A percentile compares a stretch with the other conserved stretches of the same genome.
These are phyloP conservation scores for Umbelopsis sp. DNA, from an alignment of 192 early-diverging fungal species.

Conservation along the genomic window DNA sequence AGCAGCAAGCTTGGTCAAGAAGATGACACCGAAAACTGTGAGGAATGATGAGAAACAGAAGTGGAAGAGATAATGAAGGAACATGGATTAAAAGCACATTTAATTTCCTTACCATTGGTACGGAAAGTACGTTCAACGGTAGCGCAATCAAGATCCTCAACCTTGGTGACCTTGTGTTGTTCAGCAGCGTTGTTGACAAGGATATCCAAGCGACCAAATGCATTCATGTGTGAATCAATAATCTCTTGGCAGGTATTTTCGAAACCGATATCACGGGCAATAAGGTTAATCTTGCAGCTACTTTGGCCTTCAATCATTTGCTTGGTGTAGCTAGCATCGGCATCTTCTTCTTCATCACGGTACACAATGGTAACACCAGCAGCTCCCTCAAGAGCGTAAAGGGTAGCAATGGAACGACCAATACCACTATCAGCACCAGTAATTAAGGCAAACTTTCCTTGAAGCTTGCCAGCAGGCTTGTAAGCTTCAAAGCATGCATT, in stretches of 20 bases:
- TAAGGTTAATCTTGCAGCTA: conserved; percentile 31
- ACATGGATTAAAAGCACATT: no score
- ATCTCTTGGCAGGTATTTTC: conserved; percentile 44
- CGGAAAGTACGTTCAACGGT: conserved; percentile 54
- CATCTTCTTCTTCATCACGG: conserved; percentile 53
- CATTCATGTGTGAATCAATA: conserved; percentile 37
- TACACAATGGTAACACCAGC: conserved; percentile 54
- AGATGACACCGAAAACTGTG: conserved; percentile 51
- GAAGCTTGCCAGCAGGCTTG: conserved; percentile 43
- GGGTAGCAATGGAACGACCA: conserved; percentile 51
- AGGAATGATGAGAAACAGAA: no score
- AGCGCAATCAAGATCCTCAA: conserved; percentile 41
- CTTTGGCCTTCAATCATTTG: conserved; percentile 38
- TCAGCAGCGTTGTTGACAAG: conserved; percentile 48
- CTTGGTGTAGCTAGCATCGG: conserved; percentile 51
- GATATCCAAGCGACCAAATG: conserved; percentile 46
- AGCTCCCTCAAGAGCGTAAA: conserved; percentile 52
- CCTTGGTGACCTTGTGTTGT: conserved; percentile 39
- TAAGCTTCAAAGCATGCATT: conserved; percentile 45
- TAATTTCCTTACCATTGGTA: conserved; percentile 40
- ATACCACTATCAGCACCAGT: conserved; percentile 53
- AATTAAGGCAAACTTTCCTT: conserved; percentile 50
- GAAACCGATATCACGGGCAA: conserved; percentile 41
- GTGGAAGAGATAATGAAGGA: no score
- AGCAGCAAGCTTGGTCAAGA: conserved; percentile 48